Conservation (phyloP, 192 early-diverging fungal genomes). For the Radiomyces spectabilis region DNA sequence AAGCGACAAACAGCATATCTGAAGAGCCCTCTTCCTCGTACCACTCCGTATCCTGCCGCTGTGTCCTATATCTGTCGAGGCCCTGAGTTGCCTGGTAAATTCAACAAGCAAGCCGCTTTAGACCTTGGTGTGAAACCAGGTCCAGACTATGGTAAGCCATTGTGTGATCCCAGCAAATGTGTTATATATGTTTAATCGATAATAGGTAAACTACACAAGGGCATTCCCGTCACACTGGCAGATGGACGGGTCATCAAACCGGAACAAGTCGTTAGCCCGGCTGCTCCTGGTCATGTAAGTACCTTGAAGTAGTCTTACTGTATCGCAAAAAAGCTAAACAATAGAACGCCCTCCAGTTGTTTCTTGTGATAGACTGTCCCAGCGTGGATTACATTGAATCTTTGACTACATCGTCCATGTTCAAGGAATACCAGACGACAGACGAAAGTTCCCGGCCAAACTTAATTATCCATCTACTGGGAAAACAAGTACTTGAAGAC, state of each 20-base stretch:
- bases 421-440: slow-evolving; percentile 20
- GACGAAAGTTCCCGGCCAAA: slow-evolving; percentile 18
- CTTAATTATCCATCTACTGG: slow-evolving; percentile 64
- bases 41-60: slow-evolving; percentile 39
- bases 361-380: slow-evolving; percentile 68
- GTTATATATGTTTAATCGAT: background rate
- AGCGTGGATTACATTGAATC: slow-evolving; percentile 41
- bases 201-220: slow-evolving; percentile 44
- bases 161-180: no score
- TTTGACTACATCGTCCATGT: slow-evolving; percentile 34
- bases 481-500: slow-evolving; percentile 54
- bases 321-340: no score
- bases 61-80: slow-evolving; percentile 73
- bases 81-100: slow-evolving; percentile 71
- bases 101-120: slow-evolving; percentile 58
- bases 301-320: no score
- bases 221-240: slow-evolving; percentile 45
- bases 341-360: no score
- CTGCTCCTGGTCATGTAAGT: slow-evolving; percentile 21
- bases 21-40: slow-evolving; percentile 26
- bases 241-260: slow-evolving; percentile 67
- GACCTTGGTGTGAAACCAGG: slow-evolving; percentile 66
- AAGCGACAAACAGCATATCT: slow-evolving; percentile 1
- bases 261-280: slow-evolving; percentile 47
- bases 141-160: slow-evolving; percentile 35